phyloP scores from a whole-genome alignment of 2,329 filamentous ascomycete genomes.

The Ophiostoma sp. region DNA sequence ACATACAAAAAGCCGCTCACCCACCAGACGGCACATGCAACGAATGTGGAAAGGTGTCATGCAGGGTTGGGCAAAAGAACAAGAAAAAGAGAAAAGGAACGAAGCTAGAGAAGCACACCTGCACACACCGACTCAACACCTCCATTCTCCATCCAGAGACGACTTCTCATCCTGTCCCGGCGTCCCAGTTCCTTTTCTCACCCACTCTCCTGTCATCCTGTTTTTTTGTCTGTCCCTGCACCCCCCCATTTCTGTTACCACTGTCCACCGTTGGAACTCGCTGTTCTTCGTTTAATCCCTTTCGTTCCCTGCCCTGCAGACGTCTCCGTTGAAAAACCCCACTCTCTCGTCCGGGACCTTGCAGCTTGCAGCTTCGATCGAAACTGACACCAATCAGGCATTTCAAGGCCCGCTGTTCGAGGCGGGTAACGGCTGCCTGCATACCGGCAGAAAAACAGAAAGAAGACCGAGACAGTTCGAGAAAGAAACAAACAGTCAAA shows the following conservation, averaged over 20 bases:
- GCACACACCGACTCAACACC: neutral
- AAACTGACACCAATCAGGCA: slow-evolving; percentile 19
- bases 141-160: neutral
- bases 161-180: neutral
- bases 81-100: slow-evolving; percentile 6
- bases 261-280: neutral
- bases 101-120: neutral
- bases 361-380: slow-evolving; percentile 26
- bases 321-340: slow-evolving; percentile 6
- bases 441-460: slow-evolving; percentile 5
- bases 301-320: neutral
- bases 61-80: slow-evolving; percentile 25
- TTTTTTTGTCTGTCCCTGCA: neutral
- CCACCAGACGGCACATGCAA: neutral
- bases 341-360: slow-evolving; percentile 24
- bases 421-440: slow-evolving; percentile 7
- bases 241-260: neutral
- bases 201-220: neutral
- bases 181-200: neutral
- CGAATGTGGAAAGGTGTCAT: slow-evolving; percentile 29
- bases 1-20: slow-evolving; percentile 5
- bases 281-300: neutral
- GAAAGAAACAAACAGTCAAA: neutral
- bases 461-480: neutral
- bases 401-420: slow-evolving; percentile 6